Evolutionary conservation across 805 yeast genomes (phyloP), one percentile per base, ranked within the genome.

Genomic region (Saccharomycopsis selenospora): DNA sequence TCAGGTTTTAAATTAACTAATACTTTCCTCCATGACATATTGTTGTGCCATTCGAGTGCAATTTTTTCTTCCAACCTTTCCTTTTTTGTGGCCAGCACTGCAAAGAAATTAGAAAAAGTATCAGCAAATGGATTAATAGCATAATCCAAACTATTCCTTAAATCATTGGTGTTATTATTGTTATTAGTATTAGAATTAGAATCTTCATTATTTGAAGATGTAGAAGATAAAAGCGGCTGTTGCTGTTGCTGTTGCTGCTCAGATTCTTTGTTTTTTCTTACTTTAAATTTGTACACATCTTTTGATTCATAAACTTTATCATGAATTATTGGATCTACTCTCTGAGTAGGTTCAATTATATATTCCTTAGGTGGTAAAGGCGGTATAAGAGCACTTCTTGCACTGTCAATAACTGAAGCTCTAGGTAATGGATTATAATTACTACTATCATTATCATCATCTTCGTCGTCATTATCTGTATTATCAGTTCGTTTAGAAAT

Each of bases 1-100:
- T 83, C 90, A 0, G 89, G 87, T 53, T 77, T 70, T 48, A 84
- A 60, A 38, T 75, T 75, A 1, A 83, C 85, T 17, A 84, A 61
- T 1, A 81, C 83, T 63, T 84, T 83, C 36, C 90, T 67, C 89
- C 93, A 81, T 11, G 72, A 60, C 77, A 80, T 73, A 18, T 75
- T 80, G 49, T 75, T 73, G 59, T 84, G 88, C 76, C 84, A 80
- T 56, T 77, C 75, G 42, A 84, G 62, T 1, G 89, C 90, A 45
- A 83, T 82, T 43, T 71, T 73, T 51, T 82, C 88, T 59, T 84
- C 91, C 13, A 77, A 52, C 10, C 65, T 63, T 54, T 72, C 74
- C 42, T 10, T 26, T 7, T 29, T 40, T 13, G 48, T 26, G 11
- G 14, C 36, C 11, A 6, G 38, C 22, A 23, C 43, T 3, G 25